Evolutionary conservation across 176 grass and related monocot species (phyloP).

Genomic region (Zea mays): DNA sequence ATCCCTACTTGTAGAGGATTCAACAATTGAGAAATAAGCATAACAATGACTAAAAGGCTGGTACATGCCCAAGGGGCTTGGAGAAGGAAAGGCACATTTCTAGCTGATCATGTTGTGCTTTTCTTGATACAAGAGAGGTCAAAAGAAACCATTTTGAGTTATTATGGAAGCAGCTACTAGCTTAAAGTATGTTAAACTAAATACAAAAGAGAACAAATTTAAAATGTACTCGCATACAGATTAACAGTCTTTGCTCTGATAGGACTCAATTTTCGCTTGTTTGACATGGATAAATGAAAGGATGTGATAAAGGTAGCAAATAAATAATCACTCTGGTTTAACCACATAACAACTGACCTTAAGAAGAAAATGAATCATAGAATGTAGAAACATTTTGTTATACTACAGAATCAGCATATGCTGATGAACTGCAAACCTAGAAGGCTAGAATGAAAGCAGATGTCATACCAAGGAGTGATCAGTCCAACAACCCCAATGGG

Average conservation of each 20-base stretch:
- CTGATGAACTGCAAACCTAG: neutral
- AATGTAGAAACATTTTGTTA: slow-evolving; percentile 10
- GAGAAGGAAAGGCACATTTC: neutral
- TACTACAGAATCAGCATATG: neutral
- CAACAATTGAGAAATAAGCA: neutral
- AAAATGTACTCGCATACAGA: neutral
- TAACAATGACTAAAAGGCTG: neutral
- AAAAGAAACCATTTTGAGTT: neutral
- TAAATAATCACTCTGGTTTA: neutral
- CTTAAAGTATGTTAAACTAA: slow-evolving; percentile 9
- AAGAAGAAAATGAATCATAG: slow-evolving; percentile 2
- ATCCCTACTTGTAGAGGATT: neutral
- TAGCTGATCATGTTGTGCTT: neutral
- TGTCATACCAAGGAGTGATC: slow-evolving; percentile 92
- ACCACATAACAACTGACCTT: slow-evolving; percentile 9
- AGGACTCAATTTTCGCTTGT: neutral
- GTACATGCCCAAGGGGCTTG: slow-evolving; percentile 8
- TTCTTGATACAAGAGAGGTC: neutral
- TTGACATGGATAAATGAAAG: slow-evolving; percentile 7
- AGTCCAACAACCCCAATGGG: slow-evolving; percentile 95
- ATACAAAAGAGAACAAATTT: slow-evolving; percentile 26
- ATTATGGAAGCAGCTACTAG: neutral
- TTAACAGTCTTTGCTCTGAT: neutral
- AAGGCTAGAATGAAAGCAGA: slow-evolving; percentile 8
- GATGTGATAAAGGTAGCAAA: slow-evolving; percentile 5